These are phyloP conservation scores for Endocladia muricata DNA, from an alignment of 31 red algal species.

Conservation along the genomic window DNA sequence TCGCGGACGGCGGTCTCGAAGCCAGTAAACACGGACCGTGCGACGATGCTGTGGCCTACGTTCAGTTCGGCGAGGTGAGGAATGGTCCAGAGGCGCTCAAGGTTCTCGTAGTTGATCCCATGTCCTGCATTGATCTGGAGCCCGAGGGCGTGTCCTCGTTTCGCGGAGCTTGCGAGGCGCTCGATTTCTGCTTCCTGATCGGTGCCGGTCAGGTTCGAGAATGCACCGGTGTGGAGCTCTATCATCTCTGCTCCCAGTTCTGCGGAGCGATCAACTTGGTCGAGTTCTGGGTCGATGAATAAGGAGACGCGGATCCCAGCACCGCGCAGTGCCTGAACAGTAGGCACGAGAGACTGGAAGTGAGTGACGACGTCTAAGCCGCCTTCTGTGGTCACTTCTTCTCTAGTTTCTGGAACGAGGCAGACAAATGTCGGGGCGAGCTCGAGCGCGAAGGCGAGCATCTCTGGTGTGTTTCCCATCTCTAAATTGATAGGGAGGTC, in stretches of 20 bases:
- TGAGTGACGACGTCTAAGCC: slow-evolving; percentile 1
- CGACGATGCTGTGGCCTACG: slow-evolving; percentile 25
- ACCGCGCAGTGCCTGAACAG: not conserved
- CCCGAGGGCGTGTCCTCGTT: slow-evolving; percentile 1
- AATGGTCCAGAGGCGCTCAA: not conserved
- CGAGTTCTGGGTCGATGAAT: slow-evolving; percentile 19
- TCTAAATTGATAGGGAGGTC: slow-evolving; percentile 20
- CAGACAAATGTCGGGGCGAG: slow-evolving; percentile 2
- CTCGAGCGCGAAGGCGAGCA: slow-evolving; percentile 11
- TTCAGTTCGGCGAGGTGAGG: slow-evolving; percentile 16
- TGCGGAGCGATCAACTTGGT: not conserved
- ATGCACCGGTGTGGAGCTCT: slow-evolving; percentile 24
- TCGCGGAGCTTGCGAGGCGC: not conserved
- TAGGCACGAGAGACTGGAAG: not conserved
- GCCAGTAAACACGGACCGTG: not conserved
- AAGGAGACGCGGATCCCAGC: not conserved
- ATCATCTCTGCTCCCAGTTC: slow-evolving; percentile 1
- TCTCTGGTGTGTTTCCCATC: slow-evolving; percentile 23
- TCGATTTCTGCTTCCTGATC: not conserved
- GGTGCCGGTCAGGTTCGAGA: not conserved
- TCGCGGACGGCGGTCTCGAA: slow-evolving; percentile 5
- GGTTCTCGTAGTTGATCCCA: slow-evolving; percentile 23
- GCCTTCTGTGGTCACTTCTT: slow-evolving; percentile 36
- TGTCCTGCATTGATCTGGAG: slow-evolving; percentile 25
- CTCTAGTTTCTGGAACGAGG: slow-evolving; percentile 18